Evolutionary conservation across 2,329 filamentous ascomycete species (phyloP), one percentile per base, ranked within the genome.

Genomic region (Clonostachys rosea): DNA sequence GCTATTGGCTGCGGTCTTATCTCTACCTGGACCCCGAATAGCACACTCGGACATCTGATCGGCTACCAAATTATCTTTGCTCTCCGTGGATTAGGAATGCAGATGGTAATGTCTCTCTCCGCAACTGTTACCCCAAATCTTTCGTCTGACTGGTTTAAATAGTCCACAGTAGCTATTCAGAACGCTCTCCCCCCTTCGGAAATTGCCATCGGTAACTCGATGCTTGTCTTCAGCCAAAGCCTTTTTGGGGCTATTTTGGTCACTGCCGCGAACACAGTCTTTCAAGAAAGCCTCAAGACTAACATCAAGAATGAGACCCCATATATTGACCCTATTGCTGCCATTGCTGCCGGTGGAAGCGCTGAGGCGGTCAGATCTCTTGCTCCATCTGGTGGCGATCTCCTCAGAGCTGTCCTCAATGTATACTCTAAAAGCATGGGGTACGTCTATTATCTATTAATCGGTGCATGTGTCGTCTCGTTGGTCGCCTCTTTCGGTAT

Each of bases 21-120:
- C 6, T 68, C 67, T 44, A 68, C 64, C 1, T 59, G 71, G 4
- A 56, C 60, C 10, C 53, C 64, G 5, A 50, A 55, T n/a, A 66
- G 64, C 3, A 39, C 53, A 2, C 49, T 57, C 0, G 65, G 57
- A 4, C 57, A 59, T 18, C 75, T 71, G 70, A 69, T 77, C 17
- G 73, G 72, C 4, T 77, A 71, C 50, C 73, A 78, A 56, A 54
- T 77, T 17, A 54, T 77, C 1, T 59, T 59, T 5, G 75, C 73
- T 3, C 49, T 71, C 6, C 72, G 70, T 8, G 74, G 73, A 6
- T 52, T 63, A 3, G 62, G 54, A 17, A 59, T 69, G 40, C 69
- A 76, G 54, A 58, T 73, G 45, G 42, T 52, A 2, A 40, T n/a
- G 9, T 30, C 24, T 6, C 24, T 30, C 24, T 30, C 24, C 24